Conservation (phyloP, 257 asterid species). For the Gentiana straminea region DNA sequence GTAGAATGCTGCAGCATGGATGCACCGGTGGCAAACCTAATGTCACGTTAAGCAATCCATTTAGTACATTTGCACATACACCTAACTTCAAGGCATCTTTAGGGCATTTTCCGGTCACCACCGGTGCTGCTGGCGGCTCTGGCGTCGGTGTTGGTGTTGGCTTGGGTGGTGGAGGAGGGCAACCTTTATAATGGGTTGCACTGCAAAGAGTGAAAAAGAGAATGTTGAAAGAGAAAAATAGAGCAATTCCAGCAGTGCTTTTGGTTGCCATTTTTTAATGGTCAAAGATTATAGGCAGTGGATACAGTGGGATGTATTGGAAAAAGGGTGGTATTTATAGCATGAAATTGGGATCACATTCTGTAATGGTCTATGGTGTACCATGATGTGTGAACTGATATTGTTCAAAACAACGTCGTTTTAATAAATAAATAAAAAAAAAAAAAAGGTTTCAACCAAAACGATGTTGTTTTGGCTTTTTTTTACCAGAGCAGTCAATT, state of each 20-base stretch:
- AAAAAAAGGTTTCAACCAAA: too few species aligned
- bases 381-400: too few species aligned
- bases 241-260: slow-evolving; percentile 15
- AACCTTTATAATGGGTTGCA: slow-evolving; percentile 19
- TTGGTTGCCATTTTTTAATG: slow-evolving; percentile 14
- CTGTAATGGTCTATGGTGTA: too few species aligned
- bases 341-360: too few species aligned
- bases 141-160: slow-evolving; percentile 15
- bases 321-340: too few species aligned
- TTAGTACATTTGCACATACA: slow-evolving; percentile 16
- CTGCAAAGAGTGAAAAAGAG: slow-evolving; percentile 27
- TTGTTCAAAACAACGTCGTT: too few species aligned
- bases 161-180: slow-evolving; percentile 17
- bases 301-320: too few species aligned
- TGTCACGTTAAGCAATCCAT: slow-evolving; percentile 9
- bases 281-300: background rate
- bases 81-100: slow-evolving; percentile 15
- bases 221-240: slow-evolving; percentile 22
- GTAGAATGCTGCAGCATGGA: slow-evolving; percentile 18
- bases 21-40: slow-evolving; percentile 15
- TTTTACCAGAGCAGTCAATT: too few species aligned
- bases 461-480: too few species aligned
- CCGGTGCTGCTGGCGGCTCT: slow-evolving; percentile 1
- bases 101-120: slow-evolving; percentile 13
- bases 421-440: too few species aligned